Base-by-base conservation (phyloP, 768 basidiomycete species). In the Termitomyces titanicus region DNA sequence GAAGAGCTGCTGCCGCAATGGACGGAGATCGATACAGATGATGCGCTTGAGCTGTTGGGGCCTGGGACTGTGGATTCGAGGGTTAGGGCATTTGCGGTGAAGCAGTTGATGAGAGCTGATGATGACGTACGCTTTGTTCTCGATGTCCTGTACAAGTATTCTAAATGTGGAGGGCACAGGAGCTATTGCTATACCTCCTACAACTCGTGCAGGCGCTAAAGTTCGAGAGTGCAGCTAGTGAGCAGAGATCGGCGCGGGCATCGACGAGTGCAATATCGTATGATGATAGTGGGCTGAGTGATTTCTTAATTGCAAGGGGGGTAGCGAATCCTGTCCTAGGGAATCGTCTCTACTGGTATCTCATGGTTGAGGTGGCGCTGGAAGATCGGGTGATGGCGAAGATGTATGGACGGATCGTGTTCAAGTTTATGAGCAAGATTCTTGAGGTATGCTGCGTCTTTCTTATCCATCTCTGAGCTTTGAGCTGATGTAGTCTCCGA, bases 131-230 rank as follows among this genome's bases (percentile, higher is more conserved):
- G 81, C 70, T 22, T 34, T 46, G 38, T 18, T 53, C 17, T 22
- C 17, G 10, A 18, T 31, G 33, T 18, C 60, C 24, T 49, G 18
- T 27, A 24, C 17, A 18, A 18, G 2, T 22, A 7, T 50, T 34
- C 50, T 57, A 46, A 63, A 52, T 22, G 17, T 56, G 5, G 12
- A 18, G 35, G n/a, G 5, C 57, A 13, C 67, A 98, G 96, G 96
- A 99, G 63, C 80, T 99, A 7, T 74, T 92, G 54, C 68, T 98
- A 2, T 99, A 99, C 68, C 79, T 99, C 1, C 75, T 99, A 2
- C 97, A 99, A 72, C 83, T 99, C 18, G 96, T 98, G 0, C 97
- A 99, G 72, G 94, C 97, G 0, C 86, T 99, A 61, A 97, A 96
- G 67, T 99, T 99, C 58, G 97, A 98, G 70, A 91, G 85, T 56